phyloP scores from a whole-genome alignment of 768 basidiomycete species.

The Sarcomyxa edulis region DNA sequence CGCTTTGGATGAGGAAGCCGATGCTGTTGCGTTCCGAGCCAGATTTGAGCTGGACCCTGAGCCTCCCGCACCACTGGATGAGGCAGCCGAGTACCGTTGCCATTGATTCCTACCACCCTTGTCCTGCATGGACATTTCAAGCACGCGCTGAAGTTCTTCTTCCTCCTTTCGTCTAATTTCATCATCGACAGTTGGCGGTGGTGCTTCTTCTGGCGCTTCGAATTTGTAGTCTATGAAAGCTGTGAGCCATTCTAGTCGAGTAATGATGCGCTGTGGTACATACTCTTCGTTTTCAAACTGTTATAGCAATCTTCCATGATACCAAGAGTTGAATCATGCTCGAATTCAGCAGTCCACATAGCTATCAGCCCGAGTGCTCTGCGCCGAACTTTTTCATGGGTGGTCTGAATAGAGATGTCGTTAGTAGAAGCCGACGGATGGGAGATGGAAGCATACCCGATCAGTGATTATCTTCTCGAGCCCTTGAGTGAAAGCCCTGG shows the following conservation, averaged over 20 bases:
- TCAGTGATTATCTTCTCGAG: conserved; percentile 86
- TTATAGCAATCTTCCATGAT: conserved; percentile 91
- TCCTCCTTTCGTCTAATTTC: conserved; percentile 83
- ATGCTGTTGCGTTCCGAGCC: conserved; percentile 16
- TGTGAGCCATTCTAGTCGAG: no score
- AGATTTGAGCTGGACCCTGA: conserved; percentile 14
- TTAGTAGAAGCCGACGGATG: neutral
- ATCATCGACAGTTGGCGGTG: conserved; percentile 70
- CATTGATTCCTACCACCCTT: conserved; percentile 72
- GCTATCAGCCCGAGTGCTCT: conserved; percentile 69
- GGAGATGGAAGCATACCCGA: conserved; percentile 47
- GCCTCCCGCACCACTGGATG: conserved; percentile 29
- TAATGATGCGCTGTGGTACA: no score
- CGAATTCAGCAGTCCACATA: conserved; percentile 82
- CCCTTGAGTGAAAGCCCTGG: conserved; percentile 85
- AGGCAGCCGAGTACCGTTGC: conserved; percentile 34
- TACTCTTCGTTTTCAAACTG: conserved; percentile 78
- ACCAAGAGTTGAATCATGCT: conserved; percentile 72
- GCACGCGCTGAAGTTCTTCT: conserved; percentile 87
- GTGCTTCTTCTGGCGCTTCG: conserved; percentile 51
- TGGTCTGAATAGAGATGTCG: conserved; percentile 48
- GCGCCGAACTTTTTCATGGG: conserved; percentile 86
- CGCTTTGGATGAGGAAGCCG: conserved; percentile 16
- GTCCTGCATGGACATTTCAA: conserved; percentile 92
- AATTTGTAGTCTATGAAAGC: conserved; percentile 66